Evolutionary conservation across 768 basidiomycete species (phyloP).

Genomic region (Amanita polypyramis): DNA sequence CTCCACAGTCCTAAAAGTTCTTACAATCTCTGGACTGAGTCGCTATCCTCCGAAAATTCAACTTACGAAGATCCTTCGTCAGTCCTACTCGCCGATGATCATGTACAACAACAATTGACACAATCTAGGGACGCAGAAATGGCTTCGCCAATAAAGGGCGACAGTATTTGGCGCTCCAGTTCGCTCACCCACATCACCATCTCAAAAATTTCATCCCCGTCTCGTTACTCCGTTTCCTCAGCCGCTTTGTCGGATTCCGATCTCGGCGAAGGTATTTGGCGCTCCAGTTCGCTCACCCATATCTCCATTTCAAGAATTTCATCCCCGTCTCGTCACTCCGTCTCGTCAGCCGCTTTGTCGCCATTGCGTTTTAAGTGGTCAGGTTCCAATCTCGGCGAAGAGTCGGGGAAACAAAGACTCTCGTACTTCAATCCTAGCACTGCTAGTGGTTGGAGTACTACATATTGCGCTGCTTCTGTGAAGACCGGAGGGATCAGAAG

Average conservation of each 20-base stretch:
- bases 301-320: not conserved
- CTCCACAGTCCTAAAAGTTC: conserved; percentile 6
- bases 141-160: conserved; percentile 2
- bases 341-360: not conserved
- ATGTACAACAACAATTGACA: not conserved
- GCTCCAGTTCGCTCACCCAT: not conserved
- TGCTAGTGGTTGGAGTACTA: not conserved
- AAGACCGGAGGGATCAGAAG: conserved; percentile 7
- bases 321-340: conserved; percentile 6
- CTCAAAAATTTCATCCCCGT: conserved; percentile 2
- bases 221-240: conserved; percentile 6
- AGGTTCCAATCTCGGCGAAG: conserved; percentile 1
- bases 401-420: not conserved
- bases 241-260: not conserved
- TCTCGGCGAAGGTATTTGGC: not conserved
- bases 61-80: conserved; percentile 5
- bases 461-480: conserved; percentile 1
- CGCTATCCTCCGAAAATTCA: conserved; percentile 3
- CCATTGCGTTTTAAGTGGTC: conserved; percentile 4
- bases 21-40: not conserved
- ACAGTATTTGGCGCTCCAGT: not conserved
- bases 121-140: conserved; percentile 4
- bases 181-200: not conserved
- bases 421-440: not conserved
- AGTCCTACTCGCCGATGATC: not conserved